Percentiles rank a stretch among this genome's conserved stretches.
Conservation (phyloP, 495 filamentous ascomycete genomes). For the Haplographium delicatum region DNA sequence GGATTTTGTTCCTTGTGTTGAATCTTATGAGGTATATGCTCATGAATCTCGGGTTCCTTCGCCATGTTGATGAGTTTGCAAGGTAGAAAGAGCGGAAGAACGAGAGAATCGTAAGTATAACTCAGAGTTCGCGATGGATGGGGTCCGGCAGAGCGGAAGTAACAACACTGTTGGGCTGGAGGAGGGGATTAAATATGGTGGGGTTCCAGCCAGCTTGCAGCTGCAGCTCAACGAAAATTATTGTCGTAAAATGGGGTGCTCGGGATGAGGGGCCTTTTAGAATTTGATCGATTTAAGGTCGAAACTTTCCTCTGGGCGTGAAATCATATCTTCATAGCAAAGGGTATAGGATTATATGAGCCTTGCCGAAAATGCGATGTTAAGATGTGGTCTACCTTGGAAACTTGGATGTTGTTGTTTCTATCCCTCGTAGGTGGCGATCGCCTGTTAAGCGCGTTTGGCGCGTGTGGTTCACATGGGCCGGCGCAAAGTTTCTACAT, state of each 20-base stretch:
- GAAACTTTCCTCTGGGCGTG: background rate
- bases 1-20: constrained; percentile 54
- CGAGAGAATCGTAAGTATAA: background rate
- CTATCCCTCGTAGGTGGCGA: too few species aligned
- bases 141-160: constrained; percentile 3
- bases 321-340: background rate
- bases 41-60: constrained; percentile 21
- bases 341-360: too few species aligned
- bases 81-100: background rate
- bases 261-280: background rate
- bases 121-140: background rate
- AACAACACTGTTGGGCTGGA: background rate
- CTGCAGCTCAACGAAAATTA: constrained; percentile 19
- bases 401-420: too few species aligned
- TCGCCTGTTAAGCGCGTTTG: too few species aligned
- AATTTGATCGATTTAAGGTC: background rate
- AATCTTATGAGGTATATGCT: constrained; percentile 22
- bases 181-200: background rate
- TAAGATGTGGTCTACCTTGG: too few species aligned
- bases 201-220: constrained; percentile 1
- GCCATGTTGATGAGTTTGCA: constrained; percentile 17
- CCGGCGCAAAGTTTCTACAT: too few species aligned
- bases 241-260: background rate
- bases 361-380: too few species aligned
- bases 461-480: too few species aligned